These are phyloP conservation scores for Anthracocystis panici-leucophaei DNA, from an alignment of 1,284 basidiomycete genomes.

Conservation along the genomic window DNA sequence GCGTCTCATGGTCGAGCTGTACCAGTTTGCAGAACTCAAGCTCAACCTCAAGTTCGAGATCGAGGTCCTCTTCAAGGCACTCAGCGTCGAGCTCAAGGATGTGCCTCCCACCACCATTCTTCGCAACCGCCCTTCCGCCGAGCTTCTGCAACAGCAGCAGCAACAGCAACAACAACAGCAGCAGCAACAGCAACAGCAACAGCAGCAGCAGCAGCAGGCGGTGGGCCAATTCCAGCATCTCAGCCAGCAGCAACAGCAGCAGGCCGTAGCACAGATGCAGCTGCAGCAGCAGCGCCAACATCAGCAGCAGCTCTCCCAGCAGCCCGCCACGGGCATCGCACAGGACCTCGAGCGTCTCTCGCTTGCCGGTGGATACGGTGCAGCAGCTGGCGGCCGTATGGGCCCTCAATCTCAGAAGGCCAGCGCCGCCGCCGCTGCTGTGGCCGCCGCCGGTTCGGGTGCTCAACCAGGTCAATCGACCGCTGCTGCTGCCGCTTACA, in stretches of 20 bases:
- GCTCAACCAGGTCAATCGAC: constrained; percentile 47
- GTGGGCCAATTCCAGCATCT: constrained; percentile 48
- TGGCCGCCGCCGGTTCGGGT: constrained; percentile 47
- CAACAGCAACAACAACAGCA: constrained; percentile 49
- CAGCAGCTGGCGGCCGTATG: constrained; percentile 37
- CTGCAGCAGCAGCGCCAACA: constrained; percentile 50
- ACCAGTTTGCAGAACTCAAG: constrained; percentile 95
- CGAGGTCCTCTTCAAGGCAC: constrained; percentile 92
- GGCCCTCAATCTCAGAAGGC: constrained; percentile 47
- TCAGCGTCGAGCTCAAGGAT: constrained; percentile 87
- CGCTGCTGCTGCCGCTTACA: constrained; percentile 69
- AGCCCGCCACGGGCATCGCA: constrained; percentile 47
- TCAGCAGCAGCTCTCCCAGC: constrained; percentile 50
- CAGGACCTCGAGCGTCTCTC: constrained; percentile 60
- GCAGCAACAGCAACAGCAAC: constrained; percentile 31
- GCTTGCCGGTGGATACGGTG: constrained; percentile 44
- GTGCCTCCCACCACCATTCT: constrained; percentile 87
- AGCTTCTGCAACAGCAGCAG: constrained; percentile 48
- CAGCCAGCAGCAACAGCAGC: constrained; percentile 54
- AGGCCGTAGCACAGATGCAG: constrained; percentile 41
- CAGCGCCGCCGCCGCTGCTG: constrained; percentile 44
- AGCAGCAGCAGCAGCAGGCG: constrained; percentile 38
- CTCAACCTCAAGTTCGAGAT: constrained; percentile 99
- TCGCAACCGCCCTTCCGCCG: constrained; percentile 72
- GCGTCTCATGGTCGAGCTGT: constrained; percentile 90